phyloP scores from a whole-genome alignment of 805 yeast genomes.

The Crinitomyces ghanaensis region DNA sequence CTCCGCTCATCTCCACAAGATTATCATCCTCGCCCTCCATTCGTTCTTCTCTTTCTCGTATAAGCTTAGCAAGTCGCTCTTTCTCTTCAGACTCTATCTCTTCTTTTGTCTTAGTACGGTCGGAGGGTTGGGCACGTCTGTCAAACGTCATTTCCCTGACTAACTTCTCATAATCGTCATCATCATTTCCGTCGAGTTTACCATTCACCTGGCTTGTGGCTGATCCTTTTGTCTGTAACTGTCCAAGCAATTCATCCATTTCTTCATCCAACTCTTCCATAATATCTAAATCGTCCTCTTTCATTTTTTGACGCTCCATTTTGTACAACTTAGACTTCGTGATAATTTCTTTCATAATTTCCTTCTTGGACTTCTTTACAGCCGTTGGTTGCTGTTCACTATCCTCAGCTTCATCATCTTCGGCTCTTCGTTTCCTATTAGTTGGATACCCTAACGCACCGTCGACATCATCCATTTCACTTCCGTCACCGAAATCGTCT shows the following conservation, averaged over 20 bases:
- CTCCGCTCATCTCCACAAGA: no score
- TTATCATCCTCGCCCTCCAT: constrained; percentile 28
- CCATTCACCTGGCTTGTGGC: constrained; percentile 5
- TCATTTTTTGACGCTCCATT: constrained; percentile 30
- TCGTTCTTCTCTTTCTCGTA: constrained; percentile 26
- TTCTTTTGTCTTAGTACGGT: constrained; percentile 33
- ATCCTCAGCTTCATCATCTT: constrained; percentile 19
- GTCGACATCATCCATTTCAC: constrained; percentile 21
- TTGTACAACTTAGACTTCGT: constrained; percentile 34
- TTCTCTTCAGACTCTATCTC: constrained; percentile 28
- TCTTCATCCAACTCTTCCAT: constrained; percentile 29
- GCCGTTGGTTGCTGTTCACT: constrained; percentile 33
- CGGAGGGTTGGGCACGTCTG: constrained; percentile 30
- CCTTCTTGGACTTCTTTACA: constrained; percentile 29
- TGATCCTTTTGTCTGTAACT: constrained; percentile 11
- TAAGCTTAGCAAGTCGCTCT: constrained; percentile 23
- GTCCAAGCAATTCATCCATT: constrained; percentile 24
- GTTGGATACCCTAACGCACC: background rate
- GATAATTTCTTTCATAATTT: constrained; percentile 34
- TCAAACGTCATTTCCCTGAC: constrained; percentile 32
- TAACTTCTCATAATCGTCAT: constrained; percentile 24
- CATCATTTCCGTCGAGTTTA: constrained; percentile 11
- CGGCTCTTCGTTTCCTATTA: constrained; percentile 6
- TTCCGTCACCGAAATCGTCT: constrained; percentile 26
- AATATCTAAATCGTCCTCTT: constrained; percentile 26